Percentiles rank a stretch among this genome's conserved stretches.
Evolutionary conservation across 805 yeast genomes (phyloP).

Genomic region (Ascoidea rubescens): DNA sequence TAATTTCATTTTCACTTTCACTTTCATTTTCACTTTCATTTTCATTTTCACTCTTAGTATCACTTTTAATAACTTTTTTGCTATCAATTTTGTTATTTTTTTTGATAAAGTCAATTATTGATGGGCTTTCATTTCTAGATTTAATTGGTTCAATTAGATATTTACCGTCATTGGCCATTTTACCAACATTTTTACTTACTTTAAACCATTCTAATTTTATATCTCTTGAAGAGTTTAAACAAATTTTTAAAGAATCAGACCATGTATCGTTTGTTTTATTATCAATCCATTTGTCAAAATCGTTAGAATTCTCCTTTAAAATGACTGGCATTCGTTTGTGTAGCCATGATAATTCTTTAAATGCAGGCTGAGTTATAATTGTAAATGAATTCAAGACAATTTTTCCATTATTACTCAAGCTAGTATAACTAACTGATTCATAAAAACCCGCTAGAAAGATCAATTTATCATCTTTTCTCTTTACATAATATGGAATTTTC

Average conservation of each 20-base stretch:
- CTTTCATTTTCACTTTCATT: not conserved
- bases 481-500: slow-evolving; percentile 55
- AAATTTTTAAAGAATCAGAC: slow-evolving; percentile 25
- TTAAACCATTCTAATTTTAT: slow-evolving; percentile 33
- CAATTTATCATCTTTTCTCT: slow-evolving; percentile 34
- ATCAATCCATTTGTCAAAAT: slow-evolving; percentile 54
- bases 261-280: slow-evolving; percentile 14
- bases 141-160: slow-evolving; percentile 18
- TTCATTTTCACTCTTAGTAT: not conserved
- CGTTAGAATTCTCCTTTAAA: slow-evolving; percentile 39
- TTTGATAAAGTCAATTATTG: not conserved
- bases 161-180: slow-evolving; percentile 30
- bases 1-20: not conserved
- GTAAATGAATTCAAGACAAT: slow-evolving; percentile 36
- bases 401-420: slow-evolving; percentile 11
- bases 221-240: slow-evolving; percentile 24
- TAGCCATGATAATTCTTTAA: slow-evolving; percentile 45
- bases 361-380: slow-evolving; percentile 63
- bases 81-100: not conserved
- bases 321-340: slow-evolving; percentile 74
- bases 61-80: not conserved
- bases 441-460: slow-evolving; percentile 57
- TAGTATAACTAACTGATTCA: slow-evolving; percentile 5
- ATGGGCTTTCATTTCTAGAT: too few relatives aligned
- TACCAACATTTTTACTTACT: slow-evolving; percentile 56